A percentile compares a stretch with the other conserved stretches of the same genome.
These are phyloP conservation scores for Entrophospora sp. DNA, from an alignment of 192 early-diverging fungal genomes.

Conservation along the genomic window DNA sequence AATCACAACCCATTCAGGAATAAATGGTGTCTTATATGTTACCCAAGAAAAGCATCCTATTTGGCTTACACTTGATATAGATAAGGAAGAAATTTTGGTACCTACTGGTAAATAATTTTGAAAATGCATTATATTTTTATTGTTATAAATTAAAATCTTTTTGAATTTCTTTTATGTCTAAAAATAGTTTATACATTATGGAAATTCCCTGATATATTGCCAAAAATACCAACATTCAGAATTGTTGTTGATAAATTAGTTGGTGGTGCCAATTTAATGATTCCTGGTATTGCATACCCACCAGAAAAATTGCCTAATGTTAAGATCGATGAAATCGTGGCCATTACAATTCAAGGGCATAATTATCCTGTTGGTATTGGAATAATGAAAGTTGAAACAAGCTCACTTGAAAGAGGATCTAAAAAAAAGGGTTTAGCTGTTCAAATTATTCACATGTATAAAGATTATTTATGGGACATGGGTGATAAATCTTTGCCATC, in stretches of 20 bases:
- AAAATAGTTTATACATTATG: slow-evolving; percentile 67
- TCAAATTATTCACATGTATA: slow-evolving; percentile 60
- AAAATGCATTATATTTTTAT: not conserved
- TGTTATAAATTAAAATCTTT: not conserved
- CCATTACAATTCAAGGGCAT: slow-evolving; percentile 44
- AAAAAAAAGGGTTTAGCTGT: slow-evolving; percentile 72
- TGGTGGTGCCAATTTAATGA: slow-evolving; percentile 79
- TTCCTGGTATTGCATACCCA: slow-evolving; percentile 56
- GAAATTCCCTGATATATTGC: slow-evolving; percentile 57
- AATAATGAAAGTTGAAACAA: slow-evolving; percentile 48
- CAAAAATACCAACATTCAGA: slow-evolving; percentile 58
- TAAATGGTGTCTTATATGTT: slow-evolving; percentile 55
- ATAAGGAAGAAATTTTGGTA: slow-evolving; percentile 36
- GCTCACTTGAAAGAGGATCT: slow-evolving; percentile 14
- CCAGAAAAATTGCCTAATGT: slow-evolving; percentile 36
- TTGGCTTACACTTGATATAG: slow-evolving; percentile 53
- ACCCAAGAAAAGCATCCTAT: slow-evolving; percentile 49
- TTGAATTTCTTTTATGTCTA: not conserved
- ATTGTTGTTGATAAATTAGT: slow-evolving; percentile 61
- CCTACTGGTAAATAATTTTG: slow-evolving; percentile 45
- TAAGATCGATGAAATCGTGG: slow-evolving; percentile 43
- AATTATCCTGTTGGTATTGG: slow-evolving; percentile 63
- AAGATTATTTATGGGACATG: slow-evolving; percentile 72
- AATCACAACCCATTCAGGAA: slow-evolving; percentile 55
- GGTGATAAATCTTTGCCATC: slow-evolving; percentile 60